Base-by-base conservation (phyloP, 306 rosid genomes). In the Castanea crenata region DNA sequence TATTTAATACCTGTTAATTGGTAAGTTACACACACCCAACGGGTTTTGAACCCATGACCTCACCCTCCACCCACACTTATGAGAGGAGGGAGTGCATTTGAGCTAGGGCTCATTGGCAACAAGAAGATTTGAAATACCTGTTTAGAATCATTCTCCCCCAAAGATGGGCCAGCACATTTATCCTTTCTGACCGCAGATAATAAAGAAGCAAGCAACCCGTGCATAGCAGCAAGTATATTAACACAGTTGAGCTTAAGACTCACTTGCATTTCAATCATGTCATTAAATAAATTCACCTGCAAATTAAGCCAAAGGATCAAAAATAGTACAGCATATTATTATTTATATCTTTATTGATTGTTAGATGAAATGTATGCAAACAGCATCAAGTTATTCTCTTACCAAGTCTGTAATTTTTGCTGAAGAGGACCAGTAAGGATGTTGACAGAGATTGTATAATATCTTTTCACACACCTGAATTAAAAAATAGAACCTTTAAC, bases 381-480 rank as follows among this genome's bases (percentile, higher is more conserved):
- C 29, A 27, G n/a, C n/a, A 72, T 79, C 78, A 54, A 18, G 73
- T 76, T 29, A 61, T 69, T 84, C 69, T 11, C 83, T 49, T 93
- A 94, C 98, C 98, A 91, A 80, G 78, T 87, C 85, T 56, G 79
- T 55, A 79, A 92, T 78, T 76, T 83, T 90, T 83, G 87, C 76
- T 74, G 85, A 75, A 81, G 92, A 85, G 18, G 96, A 78, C 98
- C 97, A 89, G 74, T 78, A 80, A 62, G 92, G 90, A 80, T 90
- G 90, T 82, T 82, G 89, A 84, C 97, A 88, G 71, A 94, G 97
- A 79, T 80, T 78, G 49, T 83, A 80, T 59, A 91, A 77, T 74
- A 94, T 86, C 78, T 88, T 80, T 79, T 85, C 98, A 54, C 85
- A 79, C 68, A 92, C 97, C 98, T 94, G 78, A 73, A 81, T 78